phyloP scores from a whole-genome alignment of 2,329 filamentous ascomycete genomes.

The Dothideomycetidae sp. region DNA sequence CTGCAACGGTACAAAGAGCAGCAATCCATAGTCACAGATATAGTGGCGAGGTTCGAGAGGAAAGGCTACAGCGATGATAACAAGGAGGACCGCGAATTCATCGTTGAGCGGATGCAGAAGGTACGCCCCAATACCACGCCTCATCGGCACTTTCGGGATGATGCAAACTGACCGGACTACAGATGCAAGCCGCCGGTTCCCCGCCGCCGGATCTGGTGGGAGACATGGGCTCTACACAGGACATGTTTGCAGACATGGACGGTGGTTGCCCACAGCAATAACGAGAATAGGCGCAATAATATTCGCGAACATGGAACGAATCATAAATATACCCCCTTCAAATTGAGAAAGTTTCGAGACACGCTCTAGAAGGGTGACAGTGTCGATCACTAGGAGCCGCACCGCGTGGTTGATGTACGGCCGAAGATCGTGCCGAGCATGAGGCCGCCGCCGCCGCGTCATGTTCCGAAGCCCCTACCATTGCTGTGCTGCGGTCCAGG shows the following conservation, averaged over 20 bases:
- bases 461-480: too few relatives aligned
- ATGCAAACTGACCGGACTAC: conserved; percentile 16
- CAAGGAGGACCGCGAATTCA: conserved; percentile 69
- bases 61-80: conserved; percentile 70
- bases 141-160: not conserved
- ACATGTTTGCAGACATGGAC: conserved; percentile 43
- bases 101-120: conserved; percentile 96
- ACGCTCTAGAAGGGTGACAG: too few relatives aligned
- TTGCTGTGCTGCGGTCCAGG: too few relatives aligned
- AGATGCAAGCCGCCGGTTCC: conserved; percentile 96
- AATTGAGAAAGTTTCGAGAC: too few relatives aligned
- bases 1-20: conserved; percentile 70
- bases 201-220: conserved; percentile 84
- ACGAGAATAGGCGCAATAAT: too few relatives aligned
- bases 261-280: conserved; percentile 51
- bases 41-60: conserved; percentile 78
- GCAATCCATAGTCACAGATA: conserved; percentile 64
- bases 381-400: too few relatives aligned
- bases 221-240: conserved; percentile 72
- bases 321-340: too few relatives aligned
- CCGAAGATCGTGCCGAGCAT: too few relatives aligned
- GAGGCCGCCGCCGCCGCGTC: too few relatives aligned
- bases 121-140: conserved; percentile 35
- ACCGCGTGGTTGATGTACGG: too few relatives aligned
- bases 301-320: too few relatives aligned